Percentiles rank a stretch among this genome's conserved stretches.
Evolutionary conservation across 108 stramenopile genomes (phyloP).

Genomic region (Parmales sp.): DNA sequence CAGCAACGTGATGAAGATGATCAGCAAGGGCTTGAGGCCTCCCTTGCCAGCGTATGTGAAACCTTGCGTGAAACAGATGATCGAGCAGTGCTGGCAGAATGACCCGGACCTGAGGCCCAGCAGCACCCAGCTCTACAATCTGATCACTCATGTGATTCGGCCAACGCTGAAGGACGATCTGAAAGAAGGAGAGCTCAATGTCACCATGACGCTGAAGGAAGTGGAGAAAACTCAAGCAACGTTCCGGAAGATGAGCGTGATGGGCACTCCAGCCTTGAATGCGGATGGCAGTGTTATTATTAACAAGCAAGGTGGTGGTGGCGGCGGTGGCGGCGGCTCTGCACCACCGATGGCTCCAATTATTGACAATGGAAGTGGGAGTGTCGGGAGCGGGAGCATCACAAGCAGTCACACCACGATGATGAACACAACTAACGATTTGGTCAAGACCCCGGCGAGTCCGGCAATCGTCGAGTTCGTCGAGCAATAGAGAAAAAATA

Average conservation of each 20-base stretch:
- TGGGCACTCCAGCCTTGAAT: not conserved
- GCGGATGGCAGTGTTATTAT: too few species aligned
- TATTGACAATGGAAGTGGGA: too few species aligned
- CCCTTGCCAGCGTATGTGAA: constrained; percentile 3
- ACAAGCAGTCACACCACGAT: too few species aligned
- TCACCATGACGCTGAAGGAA: not conserved
- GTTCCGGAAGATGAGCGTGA: not conserved
- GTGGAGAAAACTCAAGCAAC: not conserved
- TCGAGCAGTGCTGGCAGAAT: constrained; percentile 20
- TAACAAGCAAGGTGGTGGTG: not conserved
- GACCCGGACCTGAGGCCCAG: constrained; percentile 9
- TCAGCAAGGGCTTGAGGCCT: constrained; percentile 18
- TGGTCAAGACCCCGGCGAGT: too few species aligned
- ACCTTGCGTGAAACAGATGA: not conserved
- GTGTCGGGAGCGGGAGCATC: too few species aligned
- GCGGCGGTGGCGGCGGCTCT: not conserved
- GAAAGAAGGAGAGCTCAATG: not conserved
- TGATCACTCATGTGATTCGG: constrained; percentile 14
- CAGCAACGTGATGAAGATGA: constrained; percentile 13
- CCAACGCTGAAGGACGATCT: not conserved
- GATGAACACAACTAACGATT: too few species aligned
- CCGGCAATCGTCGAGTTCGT: too few species aligned
- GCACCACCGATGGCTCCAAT: too few species aligned
- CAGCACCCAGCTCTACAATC: constrained; percentile 6
- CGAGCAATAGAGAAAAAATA: too few species aligned